Evolutionary conservation across 1,284 basidiomycete genomes (phyloP).

Genomic region (Fistulinella staudtii): DNA sequence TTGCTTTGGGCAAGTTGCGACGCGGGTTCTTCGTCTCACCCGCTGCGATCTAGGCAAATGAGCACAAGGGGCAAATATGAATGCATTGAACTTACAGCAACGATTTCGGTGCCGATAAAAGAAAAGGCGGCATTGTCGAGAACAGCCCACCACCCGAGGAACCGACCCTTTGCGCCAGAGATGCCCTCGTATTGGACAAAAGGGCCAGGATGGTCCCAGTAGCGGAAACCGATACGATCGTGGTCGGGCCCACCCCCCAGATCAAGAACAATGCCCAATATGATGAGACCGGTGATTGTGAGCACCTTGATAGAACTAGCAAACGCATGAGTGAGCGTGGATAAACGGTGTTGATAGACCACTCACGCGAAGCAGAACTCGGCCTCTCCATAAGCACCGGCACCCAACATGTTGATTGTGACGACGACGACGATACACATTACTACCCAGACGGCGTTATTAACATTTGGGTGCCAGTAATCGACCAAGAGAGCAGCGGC

Average conservation of each 20-base stretch:
- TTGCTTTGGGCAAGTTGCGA: conserved; percentile 54
- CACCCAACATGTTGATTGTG: conserved; percentile 63
- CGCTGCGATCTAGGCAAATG: conserved; percentile 51
- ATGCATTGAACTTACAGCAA: conserved; percentile 52
- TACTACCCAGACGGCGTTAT: conserved; percentile 61
- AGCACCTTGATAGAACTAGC: conserved; percentile 61
- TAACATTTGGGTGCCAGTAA: conserved; percentile 52
- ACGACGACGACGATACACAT: conserved; percentile 61
- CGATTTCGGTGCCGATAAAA: conserved; percentile 74
- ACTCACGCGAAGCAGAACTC: conserved; percentile 53
- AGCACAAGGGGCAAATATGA: conserved; percentile 1
- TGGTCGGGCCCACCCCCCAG: conserved; percentile 56
- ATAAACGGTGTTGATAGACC: neutral
- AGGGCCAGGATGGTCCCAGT: conserved; percentile 54
- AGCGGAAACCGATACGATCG: conserved; percentile 49
- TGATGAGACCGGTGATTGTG: conserved; percentile 48
- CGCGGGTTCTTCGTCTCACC: conserved; percentile 55
- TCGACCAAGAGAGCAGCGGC: conserved; percentile 64
- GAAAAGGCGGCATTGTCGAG: conserved; percentile 66
- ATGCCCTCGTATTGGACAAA: conserved; percentile 46
- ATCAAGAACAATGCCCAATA: conserved; percentile 46
- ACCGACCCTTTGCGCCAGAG: conserved; percentile 45
- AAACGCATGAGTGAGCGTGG: neutral
- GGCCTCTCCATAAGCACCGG: conserved; percentile 49
- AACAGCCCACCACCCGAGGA: conserved; percentile 54